Conservation (phyloP, 345 rosid species). For the Zanthoxylum bungeanum region DNA sequence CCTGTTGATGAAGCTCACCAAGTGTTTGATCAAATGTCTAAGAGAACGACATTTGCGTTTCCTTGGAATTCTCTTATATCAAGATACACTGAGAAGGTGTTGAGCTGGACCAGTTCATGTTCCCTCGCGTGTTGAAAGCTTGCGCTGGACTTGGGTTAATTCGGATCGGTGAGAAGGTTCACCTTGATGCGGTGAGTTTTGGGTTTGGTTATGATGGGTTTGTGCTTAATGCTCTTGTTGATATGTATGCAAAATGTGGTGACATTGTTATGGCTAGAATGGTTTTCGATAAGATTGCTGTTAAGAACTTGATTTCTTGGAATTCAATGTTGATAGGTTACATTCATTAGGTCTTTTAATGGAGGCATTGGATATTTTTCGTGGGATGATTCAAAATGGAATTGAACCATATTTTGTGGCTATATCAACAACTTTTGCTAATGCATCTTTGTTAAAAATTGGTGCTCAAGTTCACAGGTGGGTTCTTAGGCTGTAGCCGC, state of each 20-base stretch:
- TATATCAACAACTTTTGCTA: slow-evolving; percentile 55
- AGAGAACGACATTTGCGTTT: slow-evolving; percentile 48
- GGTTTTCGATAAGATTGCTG: slow-evolving; percentile 57
- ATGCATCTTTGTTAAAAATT: slow-evolving; percentile 35
- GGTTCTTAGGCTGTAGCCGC: slow-evolving; percentile 55
- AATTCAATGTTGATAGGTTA: slow-evolving; percentile 71
- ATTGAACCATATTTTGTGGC: slow-evolving; percentile 68
- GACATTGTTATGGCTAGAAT: slow-evolving; percentile 74
- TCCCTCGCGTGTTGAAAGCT: slow-evolving; percentile 79
- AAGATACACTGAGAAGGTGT: slow-evolving; percentile 71
- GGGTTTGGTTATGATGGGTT: slow-evolving; percentile 63
- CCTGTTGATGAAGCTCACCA: slow-evolving; percentile 57
- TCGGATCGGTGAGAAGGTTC: slow-evolving; percentile 69
- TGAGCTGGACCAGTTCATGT: slow-evolving; percentile 70
- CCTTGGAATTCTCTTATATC: slow-evolving; percentile 90
- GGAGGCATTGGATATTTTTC: slow-evolving; percentile 51
- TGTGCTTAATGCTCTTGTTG: slow-evolving; percentile 75
- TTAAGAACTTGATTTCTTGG: slow-evolving; percentile 66
- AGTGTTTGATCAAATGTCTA: slow-evolving; percentile 78
- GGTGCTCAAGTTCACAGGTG: slow-evolving; percentile 74
- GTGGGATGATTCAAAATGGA: slow-evolving; percentile 50
- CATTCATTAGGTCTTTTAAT: slow-evolving; percentile 56
- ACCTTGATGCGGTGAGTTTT: slow-evolving; percentile 60
- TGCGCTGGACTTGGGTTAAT: slow-evolving; percentile 80
- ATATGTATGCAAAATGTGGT: slow-evolving; percentile 92